Conservation (phyloP, 2,329 filamentous ascomycete genomes). For the Ascochyta rabiei region DNA sequence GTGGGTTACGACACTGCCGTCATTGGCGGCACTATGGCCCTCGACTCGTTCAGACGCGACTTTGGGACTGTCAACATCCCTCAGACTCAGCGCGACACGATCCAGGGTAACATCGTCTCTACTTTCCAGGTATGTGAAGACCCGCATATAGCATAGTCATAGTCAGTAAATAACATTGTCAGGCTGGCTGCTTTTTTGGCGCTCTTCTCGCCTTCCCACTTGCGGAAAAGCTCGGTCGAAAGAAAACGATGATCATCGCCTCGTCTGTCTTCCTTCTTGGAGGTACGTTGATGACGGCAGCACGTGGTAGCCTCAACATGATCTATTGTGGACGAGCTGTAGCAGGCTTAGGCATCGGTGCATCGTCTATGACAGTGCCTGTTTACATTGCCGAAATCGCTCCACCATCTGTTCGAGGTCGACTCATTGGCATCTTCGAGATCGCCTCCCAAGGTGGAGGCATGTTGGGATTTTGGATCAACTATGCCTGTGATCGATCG, state of each 20-base stretch:
- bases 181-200: slow-evolving; percentile 48
- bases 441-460: slow-evolving; percentile 69
- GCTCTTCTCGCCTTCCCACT: slow-evolving; percentile 53
- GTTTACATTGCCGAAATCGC: slow-evolving; percentile 51
- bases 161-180: background rate
- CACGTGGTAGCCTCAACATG: slow-evolving; percentile 43
- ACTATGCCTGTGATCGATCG: slow-evolving; percentile 49
- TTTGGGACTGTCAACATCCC: slow-evolving; percentile 41
- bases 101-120: slow-evolving; percentile 49
- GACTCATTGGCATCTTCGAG: slow-evolving; percentile 71
- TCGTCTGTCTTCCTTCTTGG: slow-evolving; percentile 52
- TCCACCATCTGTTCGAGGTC: slow-evolving; percentile 68
- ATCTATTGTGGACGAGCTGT: slow-evolving; percentile 47
- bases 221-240: slow-evolving; percentile 57
- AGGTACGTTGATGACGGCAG: slow-evolving; percentile 49
- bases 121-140: slow-evolving; percentile 40
- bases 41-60: slow-evolving; percentile 48
- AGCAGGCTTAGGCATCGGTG: slow-evolving; percentile 49
- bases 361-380: slow-evolving; percentile 46
- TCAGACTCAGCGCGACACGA: slow-evolving; percentile 41
- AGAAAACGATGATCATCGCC: slow-evolving; percentile 56
- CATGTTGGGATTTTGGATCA: slow-evolving; percentile 53
- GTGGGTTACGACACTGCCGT: slow-evolving; percentile 47
- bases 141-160: background rate
- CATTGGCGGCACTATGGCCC: slow-evolving; percentile 50